Base-by-base conservation (phyloP, 208 protist genomes). In the Leishmania major region DNA sequence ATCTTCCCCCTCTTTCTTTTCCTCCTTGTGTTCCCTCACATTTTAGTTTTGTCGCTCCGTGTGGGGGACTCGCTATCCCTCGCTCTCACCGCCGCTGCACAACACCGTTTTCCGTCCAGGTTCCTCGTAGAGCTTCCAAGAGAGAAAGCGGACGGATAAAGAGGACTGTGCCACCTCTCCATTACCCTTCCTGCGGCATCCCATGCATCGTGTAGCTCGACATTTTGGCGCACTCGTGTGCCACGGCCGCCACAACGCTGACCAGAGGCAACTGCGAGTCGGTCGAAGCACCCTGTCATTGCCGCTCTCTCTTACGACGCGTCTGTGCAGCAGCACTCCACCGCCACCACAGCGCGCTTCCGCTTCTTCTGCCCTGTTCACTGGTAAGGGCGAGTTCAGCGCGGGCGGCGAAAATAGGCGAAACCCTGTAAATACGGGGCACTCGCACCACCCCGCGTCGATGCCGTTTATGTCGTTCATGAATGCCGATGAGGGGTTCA, bases 401-500 rank as follows among this genome's bases (percentile, higher is more conserved):
- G 73, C 49, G 6, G 51, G 22, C 10, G 51, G 25, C n/a, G 49
- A 57, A 17, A 28, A 28, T 62, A 13, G 51, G 49, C 35, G n/a
- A n/a, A 45, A 59, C 49, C 28, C 35, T 2, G 31, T 45, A 7
- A 59, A 60, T 49, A 35, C 13, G 31, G 31, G 51, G 51, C 13
- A 40, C 15, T 55, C 70, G 25, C 15, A 10, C 40, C 10, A 74
- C 11, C 47, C 11, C 40, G 11, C 37, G 5, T 55, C 70, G 28
- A 74, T 51, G 25, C 17, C 70, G 70, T 55, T 55, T 6, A 15
- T 62, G 45, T 45, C 51, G 31, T 28, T 35, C 17, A 40, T 77
- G 51, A 19, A 62, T 28, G 73, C 55, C 7, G 22, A 55, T 4
- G 77, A 80, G 31, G 78, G 74, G 53, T 83, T 86, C n/a, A 66